phyloP scores from a whole-genome alignment of 2,329 filamentous ascomycete genomes.

The Alternaria novae-zelandiae region DNA sequence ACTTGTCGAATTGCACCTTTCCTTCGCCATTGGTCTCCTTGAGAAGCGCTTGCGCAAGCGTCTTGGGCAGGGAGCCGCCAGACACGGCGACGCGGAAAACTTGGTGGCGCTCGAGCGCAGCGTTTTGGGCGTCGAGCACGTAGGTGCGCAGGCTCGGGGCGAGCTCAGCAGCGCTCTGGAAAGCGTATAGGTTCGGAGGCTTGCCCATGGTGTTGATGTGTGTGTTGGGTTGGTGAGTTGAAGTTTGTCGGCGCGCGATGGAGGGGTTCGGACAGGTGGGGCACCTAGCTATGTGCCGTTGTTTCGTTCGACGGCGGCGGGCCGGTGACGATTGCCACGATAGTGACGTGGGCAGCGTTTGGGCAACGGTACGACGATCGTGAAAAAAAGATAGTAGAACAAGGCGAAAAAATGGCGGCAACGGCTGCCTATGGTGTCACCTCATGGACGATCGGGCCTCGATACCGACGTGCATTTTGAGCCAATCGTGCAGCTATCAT shows the following conservation, averaged over 20 bases:
- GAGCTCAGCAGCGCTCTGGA: conserved; percentile 71
- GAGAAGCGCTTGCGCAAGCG: conserved; percentile 83
- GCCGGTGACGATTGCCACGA: conserved; percentile 16
- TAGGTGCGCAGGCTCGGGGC: conserved; percentile 81
- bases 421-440: conserved; percentile 6
- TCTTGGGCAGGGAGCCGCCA: conserved; percentile 89
- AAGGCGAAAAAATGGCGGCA: background rate
- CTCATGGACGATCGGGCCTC: conserved; percentile 8
- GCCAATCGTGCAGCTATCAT: conserved; percentile 17
- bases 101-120: conserved; percentile 78
- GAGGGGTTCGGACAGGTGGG: conserved; percentile 20
- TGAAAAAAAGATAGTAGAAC: background rate
- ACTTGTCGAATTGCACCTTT: conserved; percentile 77
- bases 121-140: conserved; percentile 80
- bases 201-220: conserved; percentile 45
- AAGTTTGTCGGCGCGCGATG: conserved; percentile 15
- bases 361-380: conserved; percentile 1
- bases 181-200: conserved; percentile 75
- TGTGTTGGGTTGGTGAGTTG: conserved; percentile 13
- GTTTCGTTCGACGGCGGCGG: conserved; percentile 18
- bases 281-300: conserved; percentile 10
- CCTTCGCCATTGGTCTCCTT: conserved; percentile 63
- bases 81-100: conserved; percentile 92
- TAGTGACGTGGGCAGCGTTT: conserved; percentile 21
- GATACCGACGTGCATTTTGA: conserved; percentile 13